Evolutionary conservation across 495 filamentous ascomycete genomes (phyloP).

Genomic region (Tuber melanosporum): DNA sequence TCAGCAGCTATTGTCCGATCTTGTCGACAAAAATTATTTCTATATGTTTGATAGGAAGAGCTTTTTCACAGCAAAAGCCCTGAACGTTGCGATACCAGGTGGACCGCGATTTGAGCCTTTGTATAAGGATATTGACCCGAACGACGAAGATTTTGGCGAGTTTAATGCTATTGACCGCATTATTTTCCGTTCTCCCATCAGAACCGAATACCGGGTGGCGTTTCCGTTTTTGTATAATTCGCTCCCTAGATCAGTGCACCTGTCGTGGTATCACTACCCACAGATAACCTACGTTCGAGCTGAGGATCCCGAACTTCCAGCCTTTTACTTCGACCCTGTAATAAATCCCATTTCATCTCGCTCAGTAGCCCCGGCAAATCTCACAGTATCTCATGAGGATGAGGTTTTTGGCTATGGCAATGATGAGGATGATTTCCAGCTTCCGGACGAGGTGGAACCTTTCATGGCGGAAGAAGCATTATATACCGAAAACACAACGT

Average conservation of each 20-base stretch:
- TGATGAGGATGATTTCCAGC: constrained; percentile 77
- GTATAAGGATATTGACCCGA: constrained; percentile 98
- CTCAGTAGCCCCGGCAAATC: constrained; percentile 89
- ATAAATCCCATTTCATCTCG: constrained; percentile 97
- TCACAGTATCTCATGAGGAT: constrained; percentile 88
- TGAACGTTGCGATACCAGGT: constrained; percentile 95
- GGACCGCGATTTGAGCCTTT: constrained; percentile 95
- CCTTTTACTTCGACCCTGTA: constrained; percentile 95
- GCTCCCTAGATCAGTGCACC: constrained; percentile 84
- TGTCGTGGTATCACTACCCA: constrained; percentile 90
- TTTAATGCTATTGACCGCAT: constrained; percentile 99
- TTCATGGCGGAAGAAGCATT: constrained; percentile 88
- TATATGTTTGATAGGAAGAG: constrained; percentile 96
- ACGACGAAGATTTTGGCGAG: constrained; percentile 98
- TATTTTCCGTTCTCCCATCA: constrained; percentile 92
- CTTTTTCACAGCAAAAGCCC: constrained; percentile 91
- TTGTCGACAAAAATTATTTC: constrained; percentile 94
- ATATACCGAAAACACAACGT: constrained; percentile 80
- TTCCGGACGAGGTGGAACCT: constrained; percentile 74
- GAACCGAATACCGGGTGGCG: constrained; percentile 91
- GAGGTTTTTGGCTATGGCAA: constrained; percentile 83
- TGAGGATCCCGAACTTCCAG: constrained; percentile 82
- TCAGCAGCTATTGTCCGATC: constrained; percentile 81
- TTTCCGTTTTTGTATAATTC: constrained; percentile 96
- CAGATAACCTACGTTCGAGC: constrained; percentile 85